Base-by-base conservation (phyloP, 805 yeast species). In the Spathaspora girioi region DNA sequence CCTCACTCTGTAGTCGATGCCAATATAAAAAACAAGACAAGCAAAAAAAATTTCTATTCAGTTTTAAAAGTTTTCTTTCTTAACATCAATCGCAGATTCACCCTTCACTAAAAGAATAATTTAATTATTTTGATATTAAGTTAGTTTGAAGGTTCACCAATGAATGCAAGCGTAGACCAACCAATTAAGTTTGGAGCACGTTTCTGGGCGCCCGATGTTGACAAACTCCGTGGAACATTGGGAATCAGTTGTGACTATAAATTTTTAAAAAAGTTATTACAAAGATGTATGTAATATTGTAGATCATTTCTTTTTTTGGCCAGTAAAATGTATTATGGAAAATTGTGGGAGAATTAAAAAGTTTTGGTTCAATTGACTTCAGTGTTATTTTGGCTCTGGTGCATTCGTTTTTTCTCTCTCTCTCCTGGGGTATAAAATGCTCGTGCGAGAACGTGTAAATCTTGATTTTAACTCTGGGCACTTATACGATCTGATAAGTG, bases 151-250 rank as follows among this genome's bases (percentile, higher is more conserved):
- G 68, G 69, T 55, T 63, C 57, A 51, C 61, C 31, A 57, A 69
- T 66, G 74, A 56, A 62, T 54, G 51, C 15, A 66, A 59, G 75
- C 75, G 75, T 69, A 70, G 64, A 70, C 40, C 38, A 61, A 70
- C 73, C 74, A 50, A 57, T 58, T 59, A 48, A 54, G 54, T 55
- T 50, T 55, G 73, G 73, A 67, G 76, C 70, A 69, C 75, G 76
- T 70, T 70, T 59, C 76, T 70, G 76, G 76, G 76, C 76, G 74
- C 76, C 76, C 62, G 76, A 59, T 68, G 65, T 69, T 70, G 76
- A 70, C 71, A 61, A 47, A 49, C 50, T 48, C 54, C 20, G 59
- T 70, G 76, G 71, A 64, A 69, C 63, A 65, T 62, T 70, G 76
- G 76, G 76, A 70, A 70, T 70, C 76, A 70, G 76, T 70, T 70